A percentile compares a stretch with the other conserved stretches of the same genome.
Conservation (phyloP, 2,329 filamentous ascomycete genomes). For the Diaporthe longicolla region DNA sequence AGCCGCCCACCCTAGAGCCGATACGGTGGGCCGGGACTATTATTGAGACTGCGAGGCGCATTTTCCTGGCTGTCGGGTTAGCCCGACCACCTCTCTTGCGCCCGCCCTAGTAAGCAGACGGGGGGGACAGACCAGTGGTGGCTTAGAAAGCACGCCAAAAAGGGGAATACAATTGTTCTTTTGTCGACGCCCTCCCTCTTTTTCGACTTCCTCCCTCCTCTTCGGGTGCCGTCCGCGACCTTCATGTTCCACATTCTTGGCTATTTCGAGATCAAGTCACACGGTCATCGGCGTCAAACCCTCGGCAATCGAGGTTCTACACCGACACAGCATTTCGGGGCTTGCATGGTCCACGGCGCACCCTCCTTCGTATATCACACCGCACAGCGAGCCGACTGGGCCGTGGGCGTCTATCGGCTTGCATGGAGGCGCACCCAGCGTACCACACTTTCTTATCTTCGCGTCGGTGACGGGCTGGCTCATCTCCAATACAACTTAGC, state of each 20-base stretch:
- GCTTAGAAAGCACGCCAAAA: constrained; percentile 17
- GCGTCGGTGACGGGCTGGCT: constrained; percentile 1
- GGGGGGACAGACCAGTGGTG: not conserved
- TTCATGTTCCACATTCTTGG: constrained; percentile 1
- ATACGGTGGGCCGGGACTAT: constrained; percentile 25
- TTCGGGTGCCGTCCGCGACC: not conserved
- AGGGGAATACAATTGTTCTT: constrained; percentile 15
- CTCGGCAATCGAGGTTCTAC: constrained; percentile 12
- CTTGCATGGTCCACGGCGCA: constrained; percentile 26
- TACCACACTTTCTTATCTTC: constrained; percentile 3
- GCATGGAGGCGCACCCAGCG: constrained; percentile 19
- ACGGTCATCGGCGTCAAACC: constrained; percentile 14
- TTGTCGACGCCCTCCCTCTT: constrained; percentile 11
- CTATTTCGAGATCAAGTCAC: constrained; percentile 28
- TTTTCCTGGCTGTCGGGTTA: constrained; percentile 4
- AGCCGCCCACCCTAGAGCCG: constrained; percentile 34
- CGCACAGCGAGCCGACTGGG: constrained; percentile 16
- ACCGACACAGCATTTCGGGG: constrained; percentile 7
- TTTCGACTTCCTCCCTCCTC: constrained; percentile 14
- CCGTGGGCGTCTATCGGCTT: constrained; percentile 9
- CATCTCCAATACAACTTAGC: constrained; percentile 24
- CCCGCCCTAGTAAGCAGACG: constrained; percentile 26
- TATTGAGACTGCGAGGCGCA: constrained; percentile 26
- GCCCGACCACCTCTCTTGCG: constrained; percentile 25
- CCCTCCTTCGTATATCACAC: constrained; percentile 27